These are phyloP conservation scores for Scheffersomyces parashehatae DNA, from an alignment of 1,139 yeast genomes.

Conservation along the genomic window DNA sequence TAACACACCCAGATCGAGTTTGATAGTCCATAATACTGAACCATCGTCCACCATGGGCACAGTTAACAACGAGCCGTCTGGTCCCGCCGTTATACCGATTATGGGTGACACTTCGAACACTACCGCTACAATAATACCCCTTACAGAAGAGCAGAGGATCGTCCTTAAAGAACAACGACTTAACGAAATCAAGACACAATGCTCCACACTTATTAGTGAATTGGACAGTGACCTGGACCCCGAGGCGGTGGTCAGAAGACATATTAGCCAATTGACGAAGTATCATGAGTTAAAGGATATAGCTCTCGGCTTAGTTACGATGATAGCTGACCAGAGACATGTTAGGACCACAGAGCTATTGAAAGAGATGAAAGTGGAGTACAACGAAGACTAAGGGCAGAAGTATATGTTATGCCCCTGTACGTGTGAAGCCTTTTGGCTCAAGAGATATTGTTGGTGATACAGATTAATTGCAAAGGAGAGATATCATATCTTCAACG, in stretches of 20 bases:
- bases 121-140: no score
- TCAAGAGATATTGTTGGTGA: no score
- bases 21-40: neutral
- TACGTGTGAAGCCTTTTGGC: no score
- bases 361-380: conserved; percentile 31
- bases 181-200: conserved; percentile 37
- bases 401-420: no score
- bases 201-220: conserved; percentile 35
- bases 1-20: neutral
- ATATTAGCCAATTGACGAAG: conserved; percentile 41
- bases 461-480: no score
- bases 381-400: conserved; percentile 9
- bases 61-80: no score
- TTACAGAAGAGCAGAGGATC: neutral
- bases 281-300: conserved; percentile 54
- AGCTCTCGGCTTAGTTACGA: conserved; percentile 48
- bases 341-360: conserved; percentile 43
- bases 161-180: conserved; percentile 25
- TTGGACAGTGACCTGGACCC: conserved; percentile 23
- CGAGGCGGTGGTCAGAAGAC: conserved; percentile 39
- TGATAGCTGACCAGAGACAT: conserved; percentile 52
- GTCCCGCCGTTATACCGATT: no score
- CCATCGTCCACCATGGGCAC: neutral
- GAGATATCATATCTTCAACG: no score
- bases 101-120: no score